Base-by-base conservation (phyloP, 495 filamentous ascomycete genomes). In the Hypoxylon rickii region DNA sequence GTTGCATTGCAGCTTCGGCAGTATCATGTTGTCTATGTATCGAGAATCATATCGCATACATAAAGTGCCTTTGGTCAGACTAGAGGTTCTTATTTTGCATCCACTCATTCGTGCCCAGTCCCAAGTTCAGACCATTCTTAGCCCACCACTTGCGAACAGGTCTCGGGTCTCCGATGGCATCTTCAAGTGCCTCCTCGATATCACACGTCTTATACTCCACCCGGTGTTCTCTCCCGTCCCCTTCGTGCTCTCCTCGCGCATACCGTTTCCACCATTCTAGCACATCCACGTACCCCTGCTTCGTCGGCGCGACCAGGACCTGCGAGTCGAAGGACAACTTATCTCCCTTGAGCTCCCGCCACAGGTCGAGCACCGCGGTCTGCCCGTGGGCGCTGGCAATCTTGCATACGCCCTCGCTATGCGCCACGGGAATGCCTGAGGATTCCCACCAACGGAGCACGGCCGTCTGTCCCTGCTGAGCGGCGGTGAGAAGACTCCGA, bases 121-220 rank as follows among this genome's bases (percentile, higher is more conserved):
- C 91, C 20, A 96, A 71, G 64, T 95, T 95, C 46, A 96, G 72
- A 1, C 92, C 92, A 66, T 96, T 95, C 58, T 78, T 76, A n/a
- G 88, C 85, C 92, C 92, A 97, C 92, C 92, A 97, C 51, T 76
- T 74, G 44, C 87, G 79, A 10, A 95, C 90, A 37, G 81, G 82
- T 36, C 80, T 79, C 56, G 86, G 86, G 52, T 86, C 79, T 3
- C 88, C 85, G 44, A 88, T 77, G 16, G 86, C 86, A 64, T 96
- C 92, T 68, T 97, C 92, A 49, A 97, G 75, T 7, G 92, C 92
- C 72, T 96, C 92, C 68, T 96, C 92, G 56, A 97, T 90, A 74
- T 96, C 90, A 59, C 91, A 96, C 7, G 92, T 95, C 73, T 92
- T 93, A 67, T 96, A 97, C 70, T 96, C 90, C 10, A 96, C 91